phyloP scores from a whole-genome alignment of 2,329 filamentous ascomycete species.

The Fusarium neocosmosporiellum region DNA sequence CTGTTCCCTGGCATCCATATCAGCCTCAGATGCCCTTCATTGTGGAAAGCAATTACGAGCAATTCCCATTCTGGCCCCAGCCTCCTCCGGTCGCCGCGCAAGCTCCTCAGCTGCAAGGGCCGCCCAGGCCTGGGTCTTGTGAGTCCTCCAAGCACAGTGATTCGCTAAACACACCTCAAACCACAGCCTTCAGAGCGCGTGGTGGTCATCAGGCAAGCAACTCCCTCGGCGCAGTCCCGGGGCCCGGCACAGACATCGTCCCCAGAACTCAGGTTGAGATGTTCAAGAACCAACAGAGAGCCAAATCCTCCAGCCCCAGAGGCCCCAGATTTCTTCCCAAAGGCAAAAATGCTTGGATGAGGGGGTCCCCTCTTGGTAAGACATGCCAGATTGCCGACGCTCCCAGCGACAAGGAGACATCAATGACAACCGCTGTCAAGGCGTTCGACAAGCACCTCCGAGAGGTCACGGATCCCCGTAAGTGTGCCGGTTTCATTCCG shows the following conservation, averaged over 20 bases:
- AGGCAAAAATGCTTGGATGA: constrained; percentile 23
- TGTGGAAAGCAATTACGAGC: not conserved
- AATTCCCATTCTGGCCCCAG: constrained; percentile 5
- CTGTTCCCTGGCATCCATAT: not conserved
- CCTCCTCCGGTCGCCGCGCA: not conserved
- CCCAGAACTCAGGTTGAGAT: constrained; percentile 11
- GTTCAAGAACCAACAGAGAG: constrained; percentile 11
- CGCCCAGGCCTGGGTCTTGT: not conserved
- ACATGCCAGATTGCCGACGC: constrained; percentile 13
- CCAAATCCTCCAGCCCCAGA: not conserved
- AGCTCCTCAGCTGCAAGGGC: not conserved
- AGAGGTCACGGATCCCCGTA: constrained; percentile 9
- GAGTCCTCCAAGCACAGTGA: not conserved
- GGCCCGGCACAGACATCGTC: not conserved
- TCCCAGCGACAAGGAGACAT: not conserved
- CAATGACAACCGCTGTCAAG: not conserved
- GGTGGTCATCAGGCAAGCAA: constrained; percentile 1
- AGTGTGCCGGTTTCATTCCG: constrained; percentile 27
- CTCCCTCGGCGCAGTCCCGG: not conserved
- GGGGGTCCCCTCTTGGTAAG: constrained; percentile 24
- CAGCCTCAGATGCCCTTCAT: not conserved
- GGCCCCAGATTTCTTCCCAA: constrained; percentile 8
- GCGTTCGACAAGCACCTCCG: constrained; percentile 21
- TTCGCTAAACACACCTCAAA: not conserved
- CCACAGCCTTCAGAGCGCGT: not conserved